These are phyloP conservation scores for Talaromyces sp. DNA, from an alignment of 2,329 filamentous ascomycete genomes.

Conservation along the genomic window DNA sequence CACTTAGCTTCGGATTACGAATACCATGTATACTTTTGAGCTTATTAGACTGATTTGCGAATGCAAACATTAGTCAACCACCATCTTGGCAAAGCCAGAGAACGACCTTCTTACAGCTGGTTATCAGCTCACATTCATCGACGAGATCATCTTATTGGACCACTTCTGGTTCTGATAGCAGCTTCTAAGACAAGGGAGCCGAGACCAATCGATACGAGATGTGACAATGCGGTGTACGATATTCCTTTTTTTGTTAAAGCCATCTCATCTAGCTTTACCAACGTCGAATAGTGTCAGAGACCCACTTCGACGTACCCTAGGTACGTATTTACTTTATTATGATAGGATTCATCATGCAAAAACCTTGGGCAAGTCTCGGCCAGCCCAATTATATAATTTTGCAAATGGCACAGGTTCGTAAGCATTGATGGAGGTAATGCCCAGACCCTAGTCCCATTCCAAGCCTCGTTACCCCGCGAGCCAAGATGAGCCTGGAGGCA, in stretches of 20 bases:
- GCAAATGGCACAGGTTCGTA: neutral
- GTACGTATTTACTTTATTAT: neutral
- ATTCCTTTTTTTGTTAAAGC: neutral
- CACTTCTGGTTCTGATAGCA: neutral
- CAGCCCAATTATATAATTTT: neutral
- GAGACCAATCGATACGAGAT: neutral
- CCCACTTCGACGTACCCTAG: neutral
- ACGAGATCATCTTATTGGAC: neutral
- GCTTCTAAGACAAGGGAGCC: neutral
- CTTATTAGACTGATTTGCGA: no score
- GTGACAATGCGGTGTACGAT: neutral
- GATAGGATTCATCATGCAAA: neutral
- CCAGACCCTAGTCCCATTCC: slow-evolving; percentile 9
- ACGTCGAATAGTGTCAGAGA: neutral
- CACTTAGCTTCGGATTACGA: no score
- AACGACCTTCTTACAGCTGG: neutral
- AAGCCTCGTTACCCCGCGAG: slow-evolving; percentile 16
- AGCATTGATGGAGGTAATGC: neutral
- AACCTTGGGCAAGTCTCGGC: neutral
- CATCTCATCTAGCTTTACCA: neutral
- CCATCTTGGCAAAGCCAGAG: neutral
- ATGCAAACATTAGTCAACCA: neutral
- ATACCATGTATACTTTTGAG: no score
- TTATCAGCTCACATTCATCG: neutral
- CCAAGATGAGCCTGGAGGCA: slow-evolving; percentile 3